Conservation (phyloP, 2,329 filamentous ascomycete species). For the Phaeosphaeriaceae sp. region DNA sequence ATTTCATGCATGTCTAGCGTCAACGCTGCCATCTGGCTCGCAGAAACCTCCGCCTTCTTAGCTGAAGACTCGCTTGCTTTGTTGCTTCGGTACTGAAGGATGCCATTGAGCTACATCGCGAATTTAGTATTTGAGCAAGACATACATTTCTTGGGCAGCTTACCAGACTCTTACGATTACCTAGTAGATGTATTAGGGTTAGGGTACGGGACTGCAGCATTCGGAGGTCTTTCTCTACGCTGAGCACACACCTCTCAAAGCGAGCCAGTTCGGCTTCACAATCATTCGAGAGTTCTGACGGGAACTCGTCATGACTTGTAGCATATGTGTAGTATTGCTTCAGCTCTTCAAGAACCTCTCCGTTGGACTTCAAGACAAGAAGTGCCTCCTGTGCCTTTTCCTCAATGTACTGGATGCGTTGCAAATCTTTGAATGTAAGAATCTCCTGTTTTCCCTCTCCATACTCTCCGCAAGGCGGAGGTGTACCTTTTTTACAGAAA, state of each 20-base stretch:
- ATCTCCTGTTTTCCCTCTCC: neutral
- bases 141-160: neutral
- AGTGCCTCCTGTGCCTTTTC: conserved; percentile 47
- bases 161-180: conserved; percentile 29
- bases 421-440: conserved; percentile 41
- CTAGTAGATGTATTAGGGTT: conserved; percentile 18
- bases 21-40: conserved; percentile 39
- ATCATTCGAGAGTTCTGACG: conserved; percentile 3
- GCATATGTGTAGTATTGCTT: conserved; percentile 18
- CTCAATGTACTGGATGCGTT: conserved; percentile 43
- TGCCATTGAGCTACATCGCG: conserved; percentile 36
- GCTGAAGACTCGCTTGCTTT: conserved; percentile 36
- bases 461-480: no score
- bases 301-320: conserved; percentile 6
- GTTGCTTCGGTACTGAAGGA: conserved; percentile 44
- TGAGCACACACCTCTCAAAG: conserved; percentile 15
- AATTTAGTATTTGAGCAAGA: neutral
- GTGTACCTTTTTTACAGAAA: no score
- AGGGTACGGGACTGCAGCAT: conserved; percentile 21
- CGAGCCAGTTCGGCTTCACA: conserved; percentile 13
- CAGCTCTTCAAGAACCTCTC: conserved; percentile 34
- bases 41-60: conserved; percentile 23
- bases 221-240: conserved; percentile 18
- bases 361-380: conserved; percentile 41
- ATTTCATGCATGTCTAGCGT: conserved; percentile 36